These are phyloP conservation scores for Hygrophorus pudorinus DNA, from an alignment of 768 basidiomycete genomes.

Conservation along the genomic window DNA sequence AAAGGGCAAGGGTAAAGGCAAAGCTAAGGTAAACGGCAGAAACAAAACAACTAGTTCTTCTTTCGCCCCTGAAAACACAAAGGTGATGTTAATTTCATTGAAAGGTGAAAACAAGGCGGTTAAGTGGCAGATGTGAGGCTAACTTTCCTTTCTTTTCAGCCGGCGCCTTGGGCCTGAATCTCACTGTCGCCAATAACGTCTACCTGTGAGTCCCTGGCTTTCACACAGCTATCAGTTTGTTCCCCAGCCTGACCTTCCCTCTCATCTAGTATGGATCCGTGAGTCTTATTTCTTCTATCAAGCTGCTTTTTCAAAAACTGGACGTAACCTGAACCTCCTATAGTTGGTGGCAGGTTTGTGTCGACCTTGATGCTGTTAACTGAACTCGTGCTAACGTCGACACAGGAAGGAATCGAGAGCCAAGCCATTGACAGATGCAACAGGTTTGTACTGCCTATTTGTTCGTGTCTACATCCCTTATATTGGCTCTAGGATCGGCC, in stretches of 20 bases:
- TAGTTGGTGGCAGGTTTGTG: constrained; percentile 69
- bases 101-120: constrained; percentile 25
- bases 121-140: too few relatives aligned
- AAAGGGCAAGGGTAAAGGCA: constrained; percentile 28
- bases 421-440: constrained; percentile 79
- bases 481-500: constrained; percentile 47
- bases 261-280: constrained; percentile 69
- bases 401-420: constrained; percentile 70
- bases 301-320: not conserved
- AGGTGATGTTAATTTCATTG: constrained; percentile 79
- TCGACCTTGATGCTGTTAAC: not conserved
- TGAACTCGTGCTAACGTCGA: constrained; percentile 6
- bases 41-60: constrained; percentile 8
- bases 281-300: constrained; percentile 21
- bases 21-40: constrained; percentile 12
- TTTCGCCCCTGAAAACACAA: constrained; percentile 41
- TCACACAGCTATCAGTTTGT: not conserved
- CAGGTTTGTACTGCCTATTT: constrained; percentile 12
- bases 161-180: constrained; percentile 78
- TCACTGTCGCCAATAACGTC: constrained; percentile 85
- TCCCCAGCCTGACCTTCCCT: constrained; percentile 4
- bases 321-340: not conserved
- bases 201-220: constrained; percentile 47
- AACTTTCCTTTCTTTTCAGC: constrained; percentile 17
- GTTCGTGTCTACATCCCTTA: not conserved